phyloP scores from a whole-genome alignment of 2,329 filamentous ascomycete genomes.

The Sphaerostilbella broomeana region DNA sequence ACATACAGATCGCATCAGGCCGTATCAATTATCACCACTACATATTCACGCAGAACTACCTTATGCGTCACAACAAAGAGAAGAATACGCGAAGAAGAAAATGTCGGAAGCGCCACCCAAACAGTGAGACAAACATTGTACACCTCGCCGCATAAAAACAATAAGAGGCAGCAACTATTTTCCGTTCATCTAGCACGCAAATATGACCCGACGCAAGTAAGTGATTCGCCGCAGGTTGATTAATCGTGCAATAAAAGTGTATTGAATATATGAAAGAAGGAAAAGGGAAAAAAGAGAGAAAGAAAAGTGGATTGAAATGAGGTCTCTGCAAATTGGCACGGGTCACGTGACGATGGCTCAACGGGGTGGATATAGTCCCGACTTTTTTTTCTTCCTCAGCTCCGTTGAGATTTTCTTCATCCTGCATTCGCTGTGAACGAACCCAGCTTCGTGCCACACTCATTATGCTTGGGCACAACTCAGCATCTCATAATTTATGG shows the following conservation, averaged over 20 bases:
- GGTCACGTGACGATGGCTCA: constrained; percentile 22
- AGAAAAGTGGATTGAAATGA: constrained; percentile 8
- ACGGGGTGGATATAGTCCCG: not conserved
- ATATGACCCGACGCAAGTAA: constrained; percentile 54
- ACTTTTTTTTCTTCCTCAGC: constrained; percentile 6
- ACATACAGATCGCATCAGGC: too few relatives aligned
- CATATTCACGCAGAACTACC: too few relatives aligned
- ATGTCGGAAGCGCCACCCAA: constrained; percentile 28
- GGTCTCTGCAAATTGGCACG: constrained; percentile 1
- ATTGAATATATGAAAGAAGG: constrained; percentile 38
- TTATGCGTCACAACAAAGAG: too few relatives aligned
- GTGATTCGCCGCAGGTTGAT: constrained; percentile 51
- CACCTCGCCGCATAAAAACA: constrained; percentile 19
- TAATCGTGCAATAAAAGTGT: constrained; percentile 45
- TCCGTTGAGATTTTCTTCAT: constrained; percentile 6
- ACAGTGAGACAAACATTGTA: constrained; percentile 19
- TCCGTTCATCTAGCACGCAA: constrained; percentile 50
- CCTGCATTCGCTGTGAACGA: too few relatives aligned
- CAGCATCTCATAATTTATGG: too few relatives aligned
- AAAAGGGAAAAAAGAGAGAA: constrained; percentile 22
- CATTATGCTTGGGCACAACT: too few relatives aligned
- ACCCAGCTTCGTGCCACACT: too few relatives aligned
- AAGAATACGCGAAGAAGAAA: not conserved
- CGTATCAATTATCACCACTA: too few relatives aligned
- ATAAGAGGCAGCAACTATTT: constrained; percentile 17